Conservation (phyloP, 108 stramenopile genomes). For the Nitzschia sp. region DNA sequence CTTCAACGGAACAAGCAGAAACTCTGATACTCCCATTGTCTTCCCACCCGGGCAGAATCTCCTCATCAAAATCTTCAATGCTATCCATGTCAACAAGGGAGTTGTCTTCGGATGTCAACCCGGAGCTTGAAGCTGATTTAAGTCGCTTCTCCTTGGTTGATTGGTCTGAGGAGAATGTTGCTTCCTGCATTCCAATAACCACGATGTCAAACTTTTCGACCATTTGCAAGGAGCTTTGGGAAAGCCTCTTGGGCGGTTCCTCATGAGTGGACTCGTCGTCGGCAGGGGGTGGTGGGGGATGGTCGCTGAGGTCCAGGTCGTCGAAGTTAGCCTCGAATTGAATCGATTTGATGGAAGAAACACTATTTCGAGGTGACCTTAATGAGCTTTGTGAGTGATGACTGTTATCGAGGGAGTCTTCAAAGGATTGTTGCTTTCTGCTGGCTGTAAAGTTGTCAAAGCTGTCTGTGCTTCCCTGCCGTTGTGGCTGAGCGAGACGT, state of each 20-base stretch:
- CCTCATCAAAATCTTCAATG: neutral
- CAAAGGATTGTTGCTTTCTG: neutral
- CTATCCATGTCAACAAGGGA: neutral
- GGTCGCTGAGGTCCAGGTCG: neutral
- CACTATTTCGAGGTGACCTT: too few species aligned
- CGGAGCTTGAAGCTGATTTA: neutral
- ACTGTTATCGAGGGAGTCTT: neutral
- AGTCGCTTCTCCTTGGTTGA: neutral
- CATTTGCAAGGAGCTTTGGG: neutral
- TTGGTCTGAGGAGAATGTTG: slow-evolving; percentile 36
- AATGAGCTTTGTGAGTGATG: too few species aligned
- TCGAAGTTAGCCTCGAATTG: neutral
- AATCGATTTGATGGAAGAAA: neutral
- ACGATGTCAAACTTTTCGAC: slow-evolving; percentile 50
- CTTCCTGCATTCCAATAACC: slow-evolving; percentile 72
- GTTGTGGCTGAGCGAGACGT: too few species aligned
- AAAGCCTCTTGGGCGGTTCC: neutral
- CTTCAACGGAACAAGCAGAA: neutral
- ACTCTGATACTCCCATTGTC: neutral
- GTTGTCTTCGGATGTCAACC: slow-evolving; percentile 6
- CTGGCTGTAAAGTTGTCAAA: neutral
- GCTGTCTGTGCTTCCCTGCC: neutral
- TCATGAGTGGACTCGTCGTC: neutral
- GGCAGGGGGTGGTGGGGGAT: too few species aligned
- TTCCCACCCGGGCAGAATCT: neutral